Evolutionary conservation across 345 rosid species (phyloP).

Genomic region (Ailanthus altissimus): DNA sequence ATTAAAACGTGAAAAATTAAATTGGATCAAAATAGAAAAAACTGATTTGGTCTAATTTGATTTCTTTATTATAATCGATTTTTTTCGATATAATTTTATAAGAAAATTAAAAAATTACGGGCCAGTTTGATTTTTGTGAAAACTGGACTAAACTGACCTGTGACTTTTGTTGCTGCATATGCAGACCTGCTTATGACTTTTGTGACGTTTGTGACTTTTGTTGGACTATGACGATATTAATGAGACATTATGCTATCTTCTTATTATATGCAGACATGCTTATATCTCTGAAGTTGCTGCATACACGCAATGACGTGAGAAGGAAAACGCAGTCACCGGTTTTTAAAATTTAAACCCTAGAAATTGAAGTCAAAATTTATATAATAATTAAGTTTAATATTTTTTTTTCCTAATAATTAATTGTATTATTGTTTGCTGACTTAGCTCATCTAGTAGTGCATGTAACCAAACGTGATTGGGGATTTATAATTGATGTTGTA

Average conservation of each 20-base stretch:
- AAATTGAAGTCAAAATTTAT: constrained; percentile 4
- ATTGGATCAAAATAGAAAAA: too few relatives aligned
- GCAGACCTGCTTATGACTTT: too few relatives aligned
- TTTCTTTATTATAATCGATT: too few relatives aligned
- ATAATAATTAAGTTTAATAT: background rate
- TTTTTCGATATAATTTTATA: too few relatives aligned
- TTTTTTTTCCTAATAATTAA: background rate
- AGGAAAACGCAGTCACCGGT: background rate
- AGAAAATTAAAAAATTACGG: too few relatives aligned
- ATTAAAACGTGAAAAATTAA: background rate
- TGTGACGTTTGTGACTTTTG: too few relatives aligned
- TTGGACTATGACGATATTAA: background rate
- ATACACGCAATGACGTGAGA: background rate
- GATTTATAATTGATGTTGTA: background rate
- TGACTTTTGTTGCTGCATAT: too few relatives aligned
- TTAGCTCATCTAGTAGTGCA: constrained; percentile 9
- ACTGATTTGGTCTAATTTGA: too few relatives aligned
- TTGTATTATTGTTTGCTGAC: constrained; percentile 15
- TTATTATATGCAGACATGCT: too few relatives aligned
- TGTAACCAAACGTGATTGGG: background rate
- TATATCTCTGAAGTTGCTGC: background rate
- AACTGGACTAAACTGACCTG: too few relatives aligned
- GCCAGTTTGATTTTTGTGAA: too few relatives aligned
- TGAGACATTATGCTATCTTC: too few relatives aligned
- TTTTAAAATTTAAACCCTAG: background rate